phyloP scores from a whole-genome alignment of 2,329 filamentous ascomycete species.

The Teratosphaeria pseudoeucalypti region DNA sequence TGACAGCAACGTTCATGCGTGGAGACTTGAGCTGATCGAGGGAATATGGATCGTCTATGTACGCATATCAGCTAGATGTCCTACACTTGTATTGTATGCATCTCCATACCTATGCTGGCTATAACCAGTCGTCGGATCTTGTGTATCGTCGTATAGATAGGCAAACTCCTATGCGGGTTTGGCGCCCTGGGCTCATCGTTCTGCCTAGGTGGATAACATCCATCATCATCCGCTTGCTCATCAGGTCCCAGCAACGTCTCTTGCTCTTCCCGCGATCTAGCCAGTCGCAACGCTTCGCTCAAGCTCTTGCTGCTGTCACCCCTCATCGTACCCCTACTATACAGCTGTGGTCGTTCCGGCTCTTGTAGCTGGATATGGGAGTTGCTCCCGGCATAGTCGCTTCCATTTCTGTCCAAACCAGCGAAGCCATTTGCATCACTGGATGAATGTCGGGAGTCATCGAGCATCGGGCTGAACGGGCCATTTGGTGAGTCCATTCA shows the following conservation, averaged over 20 bases:
- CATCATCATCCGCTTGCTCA: slow-evolving; percentile 36
- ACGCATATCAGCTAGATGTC: slow-evolving; percentile 5
- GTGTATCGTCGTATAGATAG: slow-evolving; percentile 70
- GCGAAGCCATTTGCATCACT: background rate
- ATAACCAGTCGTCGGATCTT: slow-evolving; percentile 37
- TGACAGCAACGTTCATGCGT: slow-evolving; percentile 69
- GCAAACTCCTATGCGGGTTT: slow-evolving; percentile 52
- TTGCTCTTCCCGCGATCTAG: slow-evolving; percentile 38
- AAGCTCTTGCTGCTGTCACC: slow-evolving; percentile 26
- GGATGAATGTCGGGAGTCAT: background rate
- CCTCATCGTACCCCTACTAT: slow-evolving; percentile 16
- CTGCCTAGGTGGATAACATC: slow-evolving; percentile 30
- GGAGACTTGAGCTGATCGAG: slow-evolving; percentile 70
- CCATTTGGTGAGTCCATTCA: background rate
- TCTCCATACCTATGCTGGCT: slow-evolving; percentile 33
- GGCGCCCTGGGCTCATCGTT: slow-evolving; percentile 33
- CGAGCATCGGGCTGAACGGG: background rate
- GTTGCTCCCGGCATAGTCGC: slow-evolving; percentile 3
- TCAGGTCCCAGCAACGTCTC: slow-evolving; percentile 37
- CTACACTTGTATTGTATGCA: background rate
- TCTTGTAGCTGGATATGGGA: slow-evolving; percentile 19
- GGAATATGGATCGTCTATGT: slow-evolving; percentile 52
- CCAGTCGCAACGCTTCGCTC: slow-evolving; percentile 28
- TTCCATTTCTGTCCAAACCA: background rate
- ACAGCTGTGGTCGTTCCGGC: slow-evolving; percentile 19